These are phyloP conservation scores for cucumber (Cucumis sativus) DNA, from an alignment of 306 rosid genomes.

Conservation along the genomic window Cucumber_9930_V3 NC_026658.2:16434501-16435000, in stretches of 20 bases:
- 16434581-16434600: background rate
- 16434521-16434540: background rate
- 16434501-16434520: background rate
- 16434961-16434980: background rate
- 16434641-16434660: background rate
- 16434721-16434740: background rate
- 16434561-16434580: background rate
- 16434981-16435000: background rate
- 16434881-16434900: background rate
- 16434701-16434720: background rate
- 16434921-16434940: too few relatives aligned
- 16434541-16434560: background rate
- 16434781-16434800: background rate
- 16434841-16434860: background rate
- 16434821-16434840: background rate
- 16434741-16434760: background rate
- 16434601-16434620: background rate
- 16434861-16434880: background rate
- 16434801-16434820: background rate
- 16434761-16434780: background rate
- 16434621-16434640: background rate
- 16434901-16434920: background rate
- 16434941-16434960: too few relatives aligned
- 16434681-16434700: background rate
- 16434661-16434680: background rate